These are phyloP conservation scores for Papilionanthe hybrid DNA, from an alignment of 116 monocot species.

Conservation along the genomic window DNA sequence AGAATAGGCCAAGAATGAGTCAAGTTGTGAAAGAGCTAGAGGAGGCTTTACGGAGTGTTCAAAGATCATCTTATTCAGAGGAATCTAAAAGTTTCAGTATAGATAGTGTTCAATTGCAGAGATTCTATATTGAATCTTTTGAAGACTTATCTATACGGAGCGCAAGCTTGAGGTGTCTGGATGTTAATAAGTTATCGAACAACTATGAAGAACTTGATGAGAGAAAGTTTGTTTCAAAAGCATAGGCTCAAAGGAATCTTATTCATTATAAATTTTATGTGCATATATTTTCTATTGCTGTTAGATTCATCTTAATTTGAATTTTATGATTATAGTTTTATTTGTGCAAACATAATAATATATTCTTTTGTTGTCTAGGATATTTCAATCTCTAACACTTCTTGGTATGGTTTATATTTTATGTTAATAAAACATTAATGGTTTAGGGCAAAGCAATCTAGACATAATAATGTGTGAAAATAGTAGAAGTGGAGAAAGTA, in stretches of 20 bases:
- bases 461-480: too few species aligned
- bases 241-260: neutral
- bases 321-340: neutral
- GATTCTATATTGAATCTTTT: constrained; percentile 16
- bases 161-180: constrained; percentile 23
- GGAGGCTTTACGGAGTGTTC: neutral
- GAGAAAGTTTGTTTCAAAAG: neutral
- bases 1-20: constrained; percentile 25
- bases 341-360: neutral
- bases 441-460: too few species aligned
- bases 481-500: too few species aligned
- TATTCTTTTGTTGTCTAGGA: too few species aligned
- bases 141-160: constrained; percentile 11
- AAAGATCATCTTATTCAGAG: neutral
- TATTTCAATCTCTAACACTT: too few species aligned
- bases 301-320: neutral
- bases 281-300: neutral
- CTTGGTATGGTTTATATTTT: too few species aligned
- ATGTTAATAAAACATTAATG: too few species aligned
- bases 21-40: constrained; percentile 24
- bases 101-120: constrained; percentile 19
- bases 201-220: neutral
- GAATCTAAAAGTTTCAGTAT: constrained; percentile 26
- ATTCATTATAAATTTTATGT: neutral
- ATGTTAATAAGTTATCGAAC: constrained; percentile 3